A percentile compares a stretch with the other conserved stretches of the same genome.
phyloP scores from a whole-genome alignment of 306 rosid species.

The Quercus aquifolioides region DNA sequence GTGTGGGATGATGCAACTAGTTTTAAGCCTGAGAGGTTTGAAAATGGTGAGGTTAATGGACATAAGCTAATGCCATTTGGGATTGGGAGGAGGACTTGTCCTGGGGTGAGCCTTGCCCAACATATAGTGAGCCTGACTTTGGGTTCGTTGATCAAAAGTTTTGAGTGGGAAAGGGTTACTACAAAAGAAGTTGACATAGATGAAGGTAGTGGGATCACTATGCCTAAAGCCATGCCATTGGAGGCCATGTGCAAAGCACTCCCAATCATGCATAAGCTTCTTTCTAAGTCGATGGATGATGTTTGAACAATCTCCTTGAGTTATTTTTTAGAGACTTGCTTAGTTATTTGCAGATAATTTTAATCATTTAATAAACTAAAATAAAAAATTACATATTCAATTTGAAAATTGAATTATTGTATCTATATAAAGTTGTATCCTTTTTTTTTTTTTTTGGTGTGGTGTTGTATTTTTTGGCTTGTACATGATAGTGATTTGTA shows the following conservation, averaged over 20 bases:
- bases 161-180: constrained; percentile 33
- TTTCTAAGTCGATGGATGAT: background rate
- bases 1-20: constrained; percentile 29
- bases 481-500: too few species aligned
- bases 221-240: constrained; percentile 32
- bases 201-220: constrained; percentile 30
- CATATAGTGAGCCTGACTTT: background rate
- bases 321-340: background rate
- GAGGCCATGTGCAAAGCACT: constrained; percentile 36
- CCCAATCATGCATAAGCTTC: background rate
- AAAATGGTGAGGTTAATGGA: background rate
- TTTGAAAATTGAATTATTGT: too few species aligned
- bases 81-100: background rate
- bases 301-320: background rate
- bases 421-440: too few species aligned
- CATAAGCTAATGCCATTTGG: constrained; percentile 28
- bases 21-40: constrained; percentile 35
- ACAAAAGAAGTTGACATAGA: constrained; percentile 28
- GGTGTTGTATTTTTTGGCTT: too few species aligned
- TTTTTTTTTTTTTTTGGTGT: too few species aligned
- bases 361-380: too few species aligned
- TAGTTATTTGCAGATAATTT: too few species aligned
- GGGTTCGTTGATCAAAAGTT: constrained; percentile 35
- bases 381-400: too few species aligned
- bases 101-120: background rate